These are phyloP conservation scores for Kernera saxatilis DNA, from an alignment of 345 rosid genomes.

Conservation along the genomic window DNA sequence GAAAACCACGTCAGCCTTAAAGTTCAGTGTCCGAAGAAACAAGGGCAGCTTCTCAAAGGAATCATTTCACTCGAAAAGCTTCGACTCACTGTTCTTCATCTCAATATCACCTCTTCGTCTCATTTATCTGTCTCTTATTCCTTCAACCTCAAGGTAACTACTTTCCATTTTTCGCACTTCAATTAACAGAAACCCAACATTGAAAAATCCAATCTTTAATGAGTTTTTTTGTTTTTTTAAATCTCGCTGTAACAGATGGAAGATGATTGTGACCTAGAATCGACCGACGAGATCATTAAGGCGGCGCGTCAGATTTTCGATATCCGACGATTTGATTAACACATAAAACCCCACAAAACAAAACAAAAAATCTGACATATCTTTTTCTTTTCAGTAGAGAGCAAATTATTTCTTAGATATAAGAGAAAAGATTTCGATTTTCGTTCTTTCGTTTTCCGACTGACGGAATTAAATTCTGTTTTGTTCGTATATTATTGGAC, in stretches of 20 bases:
- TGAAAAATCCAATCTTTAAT: background rate
- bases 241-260: constrained; percentile 41
- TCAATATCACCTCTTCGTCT: constrained; percentile 43
- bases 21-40: constrained; percentile 47
- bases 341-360: background rate
- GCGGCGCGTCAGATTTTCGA: constrained; percentile 56
- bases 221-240: background rate
- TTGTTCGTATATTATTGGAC: constrained; percentile 18
- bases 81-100: constrained; percentile 61
- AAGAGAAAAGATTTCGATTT: background rate
- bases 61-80: constrained; percentile 61
- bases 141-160: constrained; percentile 68
- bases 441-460: constrained; percentile 12
- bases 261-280: constrained; percentile 51
- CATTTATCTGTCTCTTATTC: constrained; percentile 46
- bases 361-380: background rate
- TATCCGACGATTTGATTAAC: background rate
- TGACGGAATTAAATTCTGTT: constrained; percentile 6
- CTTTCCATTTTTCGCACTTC: background rate
- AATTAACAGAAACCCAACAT: background rate
- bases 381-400: background rate
- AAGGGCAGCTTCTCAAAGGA: constrained; percentile 57
- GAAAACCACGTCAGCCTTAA: constrained; percentile 57
- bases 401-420: background rate
- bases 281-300: constrained; percentile 54